Percentiles rank a stretch among this genome's conserved stretches.
Conservation (phyloP, 169 alveolate genomes). For the Eimeria tenella region DNA sequence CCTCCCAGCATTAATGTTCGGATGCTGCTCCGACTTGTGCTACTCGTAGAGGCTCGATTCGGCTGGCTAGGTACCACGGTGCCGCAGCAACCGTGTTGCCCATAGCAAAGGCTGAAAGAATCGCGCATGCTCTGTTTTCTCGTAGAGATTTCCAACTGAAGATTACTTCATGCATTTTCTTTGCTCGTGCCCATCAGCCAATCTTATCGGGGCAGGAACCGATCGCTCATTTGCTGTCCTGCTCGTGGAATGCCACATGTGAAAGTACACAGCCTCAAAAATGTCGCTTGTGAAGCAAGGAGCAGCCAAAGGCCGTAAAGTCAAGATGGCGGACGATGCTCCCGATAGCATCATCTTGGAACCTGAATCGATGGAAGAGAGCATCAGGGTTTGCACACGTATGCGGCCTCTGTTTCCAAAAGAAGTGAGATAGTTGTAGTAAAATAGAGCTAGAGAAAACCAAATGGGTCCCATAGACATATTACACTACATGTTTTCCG, state of each 20-base stretch:
- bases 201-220: no score
- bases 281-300: conserved; percentile 62
- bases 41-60: neutral
- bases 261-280: neutral
- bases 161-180: neutral
- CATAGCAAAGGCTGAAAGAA: neutral
- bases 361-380: conserved; percentile 85
- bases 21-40: neutral
- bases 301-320: conserved; percentile 57
- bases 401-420: conserved; percentile 87
- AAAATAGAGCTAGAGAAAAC: neutral
- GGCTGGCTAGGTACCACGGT: no score
- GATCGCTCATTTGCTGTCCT: neutral
- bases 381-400: conserved; percentile 87
- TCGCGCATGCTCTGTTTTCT: neutral
- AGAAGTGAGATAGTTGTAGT: conserved; percentile 80
- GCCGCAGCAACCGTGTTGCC: no score
- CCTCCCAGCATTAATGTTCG: neutral
- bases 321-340: conserved; percentile 18
- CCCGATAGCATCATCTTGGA: conserved; percentile 70
- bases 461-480: neutral
- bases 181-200: no score
- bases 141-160: neutral
- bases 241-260: neutral
- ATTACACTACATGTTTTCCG: no score